phyloP scores from a whole-genome alignment of 2,329 filamentous ascomycete genomes.

The Fusarium graminum region DNA sequence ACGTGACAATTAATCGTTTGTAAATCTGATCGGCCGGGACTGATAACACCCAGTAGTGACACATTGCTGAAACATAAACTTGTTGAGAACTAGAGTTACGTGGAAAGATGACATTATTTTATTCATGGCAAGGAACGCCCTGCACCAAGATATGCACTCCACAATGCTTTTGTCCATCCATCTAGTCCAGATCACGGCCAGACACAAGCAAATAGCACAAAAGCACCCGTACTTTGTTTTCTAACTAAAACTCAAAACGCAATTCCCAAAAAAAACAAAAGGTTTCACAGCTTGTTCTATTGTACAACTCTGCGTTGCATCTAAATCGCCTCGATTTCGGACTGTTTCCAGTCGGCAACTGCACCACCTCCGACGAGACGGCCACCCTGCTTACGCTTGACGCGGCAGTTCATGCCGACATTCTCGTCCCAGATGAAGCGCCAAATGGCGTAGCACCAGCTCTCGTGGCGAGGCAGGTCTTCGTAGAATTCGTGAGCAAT shows the following conservation, averaged over 20 bases:
- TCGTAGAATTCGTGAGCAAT: constrained; percentile 94
- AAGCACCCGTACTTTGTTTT: neutral
- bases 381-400: constrained; percentile 88
- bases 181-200: neutral
- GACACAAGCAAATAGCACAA: constrained; percentile 1
- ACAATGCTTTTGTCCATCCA: constrained; percentile 10
- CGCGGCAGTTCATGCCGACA: constrained; percentile 90
- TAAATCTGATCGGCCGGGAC: neutral
- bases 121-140: constrained; percentile 34
- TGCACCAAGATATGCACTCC: constrained; percentile 28
- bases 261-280: constrained; percentile 19
- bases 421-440: constrained; percentile 92
- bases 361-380: constrained; percentile 66
- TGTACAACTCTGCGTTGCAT: neutral
- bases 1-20: neutral
- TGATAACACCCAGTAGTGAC: neutral
- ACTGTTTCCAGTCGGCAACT: constrained; percentile 71
- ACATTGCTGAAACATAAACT: neutral
- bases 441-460: constrained; percentile 95
- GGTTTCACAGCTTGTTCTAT: constrained; percentile 9
- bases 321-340: constrained; percentile 73
- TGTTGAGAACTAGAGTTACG: neutral
- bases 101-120: constrained; percentile 16
- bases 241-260: neutral
- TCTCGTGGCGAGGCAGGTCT: constrained; percentile 85